Conservation (phyloP, 179 eudicot genomes). For the Nepenthes alata region DNA sequence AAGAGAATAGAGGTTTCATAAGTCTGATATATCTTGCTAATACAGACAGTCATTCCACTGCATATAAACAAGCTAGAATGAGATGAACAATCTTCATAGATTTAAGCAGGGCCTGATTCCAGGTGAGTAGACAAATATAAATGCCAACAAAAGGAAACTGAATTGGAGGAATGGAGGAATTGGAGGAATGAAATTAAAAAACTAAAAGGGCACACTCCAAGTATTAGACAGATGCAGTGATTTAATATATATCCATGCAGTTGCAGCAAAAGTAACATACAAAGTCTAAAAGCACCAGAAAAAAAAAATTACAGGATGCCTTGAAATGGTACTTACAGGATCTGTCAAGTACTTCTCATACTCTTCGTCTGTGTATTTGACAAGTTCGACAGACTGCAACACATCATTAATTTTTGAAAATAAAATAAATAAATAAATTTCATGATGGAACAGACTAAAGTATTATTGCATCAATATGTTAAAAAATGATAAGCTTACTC, state of each 20-base stretch:
- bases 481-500: too few species aligned
- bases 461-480: background rate
- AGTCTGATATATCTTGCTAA: background rate
- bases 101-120: conserved; percentile 1
- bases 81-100: conserved; percentile 1
- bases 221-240: background rate
- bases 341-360: conserved; percentile 68
- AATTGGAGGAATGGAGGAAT: too few species aligned
- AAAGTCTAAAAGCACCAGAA: too few species aligned
- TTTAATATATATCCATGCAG: background rate
- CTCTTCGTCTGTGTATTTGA: conserved; percentile 90
- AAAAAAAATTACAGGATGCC: background rate
- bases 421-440: background rate
- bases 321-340: conserved; percentile 59
- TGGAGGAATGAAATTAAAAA: too few species aligned
- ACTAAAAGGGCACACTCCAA: too few species aligned
- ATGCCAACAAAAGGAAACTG: too few species aligned
- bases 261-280: background rate
- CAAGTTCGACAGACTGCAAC: conserved; percentile 69
- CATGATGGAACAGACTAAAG: background rate
- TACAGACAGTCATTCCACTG: too few species aligned
- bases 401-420: conserved; percentile 4
- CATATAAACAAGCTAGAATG: background rate
- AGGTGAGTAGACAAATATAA: background rate
- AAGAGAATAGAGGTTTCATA: background rate